Percentiles rank a stretch among this genome's conserved stretches.
Evolutionary conservation across 768 basidiomycete species (phyloP).

Genomic region (Macrolepiota fuliginosa): DNA sequence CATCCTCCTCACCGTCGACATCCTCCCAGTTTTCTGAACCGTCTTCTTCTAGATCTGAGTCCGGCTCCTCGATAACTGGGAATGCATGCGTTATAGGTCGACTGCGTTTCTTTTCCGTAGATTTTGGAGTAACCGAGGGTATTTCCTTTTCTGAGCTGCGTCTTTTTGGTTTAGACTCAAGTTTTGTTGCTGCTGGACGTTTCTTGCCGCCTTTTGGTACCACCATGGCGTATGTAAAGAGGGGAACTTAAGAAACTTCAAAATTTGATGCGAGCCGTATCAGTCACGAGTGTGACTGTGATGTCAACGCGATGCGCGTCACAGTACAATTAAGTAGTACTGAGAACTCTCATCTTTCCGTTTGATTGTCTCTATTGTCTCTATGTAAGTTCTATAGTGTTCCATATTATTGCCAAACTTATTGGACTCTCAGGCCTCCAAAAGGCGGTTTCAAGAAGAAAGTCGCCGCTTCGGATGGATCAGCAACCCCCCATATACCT

Average conservation of each 20-base stretch:
- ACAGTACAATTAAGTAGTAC: background rate
- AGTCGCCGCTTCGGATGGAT: slow-evolving; percentile 38
- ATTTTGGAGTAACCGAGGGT: slow-evolving; percentile 16
- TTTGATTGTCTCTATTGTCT: background rate
- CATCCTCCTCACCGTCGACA: slow-evolving; percentile 30
- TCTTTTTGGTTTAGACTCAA: slow-evolving; percentile 52
- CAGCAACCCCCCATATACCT: slow-evolving; percentile 41
- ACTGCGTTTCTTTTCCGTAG: slow-evolving; percentile 54
- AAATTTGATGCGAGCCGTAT: slow-evolving; percentile 9
- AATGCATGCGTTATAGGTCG: slow-evolving; percentile 50
- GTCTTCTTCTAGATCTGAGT: slow-evolving; percentile 40
- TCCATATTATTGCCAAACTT: background rate
- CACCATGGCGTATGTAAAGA: slow-evolving; percentile 29
- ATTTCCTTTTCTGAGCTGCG: slow-evolving; percentile 36
- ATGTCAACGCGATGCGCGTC: background rate
- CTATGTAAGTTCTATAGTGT: slow-evolving; percentile 10
- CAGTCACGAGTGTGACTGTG: slow-evolving; percentile 5
- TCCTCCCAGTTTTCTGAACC: slow-evolving; percentile 32
- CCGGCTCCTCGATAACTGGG: slow-evolving; percentile 28
- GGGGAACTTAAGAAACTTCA: background rate
- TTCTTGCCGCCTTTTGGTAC: slow-evolving; percentile 45
- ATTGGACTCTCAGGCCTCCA: slow-evolving; percentile 34
- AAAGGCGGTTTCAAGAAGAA: slow-evolving; percentile 42
- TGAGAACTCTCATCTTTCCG: background rate
- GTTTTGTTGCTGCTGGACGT: slow-evolving; percentile 42